Evolutionary conservation across 1,139 yeast genomes (phyloP).

Genomic region (Eremothecium coryli): DNA sequence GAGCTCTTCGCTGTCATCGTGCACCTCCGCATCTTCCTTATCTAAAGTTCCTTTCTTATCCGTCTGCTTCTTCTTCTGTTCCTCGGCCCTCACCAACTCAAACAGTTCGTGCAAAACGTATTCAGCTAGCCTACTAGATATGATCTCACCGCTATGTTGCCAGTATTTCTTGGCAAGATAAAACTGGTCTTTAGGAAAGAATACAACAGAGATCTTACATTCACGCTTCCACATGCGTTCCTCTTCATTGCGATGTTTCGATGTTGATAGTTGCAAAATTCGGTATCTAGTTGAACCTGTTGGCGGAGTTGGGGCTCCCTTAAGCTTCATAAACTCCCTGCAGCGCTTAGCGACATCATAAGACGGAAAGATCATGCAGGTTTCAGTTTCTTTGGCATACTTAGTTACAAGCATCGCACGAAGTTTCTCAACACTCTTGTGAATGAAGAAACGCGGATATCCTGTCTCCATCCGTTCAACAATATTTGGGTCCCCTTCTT

Average conservation of each 20-base stretch:
- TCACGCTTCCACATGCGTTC: conserved; percentile 53
- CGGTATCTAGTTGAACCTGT: conserved; percentile 40
- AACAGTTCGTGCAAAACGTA: conserved; percentile 58
- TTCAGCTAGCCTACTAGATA: conserved; percentile 83
- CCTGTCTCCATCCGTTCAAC: conserved; percentile 75
- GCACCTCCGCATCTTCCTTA: conserved; percentile 2
- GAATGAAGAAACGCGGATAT: conserved; percentile 83
- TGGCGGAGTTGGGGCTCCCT: conserved; percentile 18
- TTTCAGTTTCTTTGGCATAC: conserved; percentile 66
- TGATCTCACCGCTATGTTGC: conserved; percentile 96
- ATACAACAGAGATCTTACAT: conserved; percentile 65
- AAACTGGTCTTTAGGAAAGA: conserved; percentile 45
- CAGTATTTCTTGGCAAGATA: conserved; percentile 75
- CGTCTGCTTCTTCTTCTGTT: neutral
- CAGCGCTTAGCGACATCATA: conserved; percentile 76
- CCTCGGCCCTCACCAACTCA: conserved; percentile 21
- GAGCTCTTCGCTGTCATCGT: conserved; percentile 16
- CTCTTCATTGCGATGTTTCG: conserved; percentile 51
- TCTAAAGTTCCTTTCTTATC: neutral
- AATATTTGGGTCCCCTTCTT: conserved; percentile 82
- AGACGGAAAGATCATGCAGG: conserved; percentile 61
- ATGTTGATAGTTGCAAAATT: conserved; percentile 70
- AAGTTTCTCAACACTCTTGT: conserved; percentile 58
- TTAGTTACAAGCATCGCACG: conserved; percentile 39
- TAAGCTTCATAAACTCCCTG: conserved; percentile 55